Percentiles rank a stretch among this genome's conserved stretches.
phyloP scores from a whole-genome alignment of 371 early-diverging fungal genomes.

The Fennellomyces sp. region DNA sequence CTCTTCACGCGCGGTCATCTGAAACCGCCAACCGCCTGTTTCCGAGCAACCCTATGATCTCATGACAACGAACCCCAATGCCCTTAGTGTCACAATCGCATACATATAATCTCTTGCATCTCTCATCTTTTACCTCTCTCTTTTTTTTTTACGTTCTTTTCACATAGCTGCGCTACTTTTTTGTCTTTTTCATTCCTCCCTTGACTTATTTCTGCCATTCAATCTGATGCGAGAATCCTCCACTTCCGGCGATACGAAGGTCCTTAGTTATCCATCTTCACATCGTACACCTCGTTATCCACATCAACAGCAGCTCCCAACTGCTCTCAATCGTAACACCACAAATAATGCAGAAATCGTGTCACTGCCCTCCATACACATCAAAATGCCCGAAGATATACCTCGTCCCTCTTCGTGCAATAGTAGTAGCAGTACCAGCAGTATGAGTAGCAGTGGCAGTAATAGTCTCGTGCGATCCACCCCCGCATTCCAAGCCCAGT shows the following conservation, averaged over 20 bases:
- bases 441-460: background rate
- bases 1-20: conserved; percentile 14
- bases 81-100: background rate
- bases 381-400: background rate
- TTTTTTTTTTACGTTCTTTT: background rate
- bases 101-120: background rate
- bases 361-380: background rate
- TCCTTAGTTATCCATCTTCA: background rate
- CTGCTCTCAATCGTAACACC: background rate
- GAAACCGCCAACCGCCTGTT: conserved; percentile 9
- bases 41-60: conserved; percentile 3
- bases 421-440: background rate
- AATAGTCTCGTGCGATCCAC: background rate
- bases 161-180: background rate
- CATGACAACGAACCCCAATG: conserved; percentile 3
- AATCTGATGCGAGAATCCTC: conserved; percentile 3
- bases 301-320: background rate
- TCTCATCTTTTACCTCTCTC: background rate
- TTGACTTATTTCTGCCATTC: background rate
- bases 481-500: conserved; percentile 20
- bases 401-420: background rate
- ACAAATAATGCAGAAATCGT: conserved; percentile 5
- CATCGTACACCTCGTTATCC: background rate
- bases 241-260: background rate
- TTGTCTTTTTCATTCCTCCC: background rate